phyloP scores from a whole-genome alignment of 768 basidiomycete species.

The Calocybe indica region DNA sequence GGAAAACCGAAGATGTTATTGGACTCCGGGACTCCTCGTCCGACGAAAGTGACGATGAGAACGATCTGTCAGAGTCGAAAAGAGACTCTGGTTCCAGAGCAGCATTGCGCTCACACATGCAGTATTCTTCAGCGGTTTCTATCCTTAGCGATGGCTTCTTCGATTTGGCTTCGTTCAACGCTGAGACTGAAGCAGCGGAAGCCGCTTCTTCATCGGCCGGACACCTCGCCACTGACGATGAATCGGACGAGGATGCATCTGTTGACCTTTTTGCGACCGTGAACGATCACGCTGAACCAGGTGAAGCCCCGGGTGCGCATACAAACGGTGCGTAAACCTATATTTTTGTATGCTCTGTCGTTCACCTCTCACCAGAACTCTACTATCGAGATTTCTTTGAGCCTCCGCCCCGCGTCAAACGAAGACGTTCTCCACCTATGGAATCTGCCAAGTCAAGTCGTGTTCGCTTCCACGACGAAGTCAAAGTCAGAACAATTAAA shows the following conservation, averaged over 20 bases:
- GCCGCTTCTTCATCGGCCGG: conserved; percentile 57
- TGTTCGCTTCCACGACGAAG: conserved; percentile 79
- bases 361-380: conserved; percentile 35
- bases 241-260: conserved; percentile 47
- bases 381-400: conserved; percentile 83
- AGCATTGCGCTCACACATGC: conserved; percentile 13
- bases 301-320: conserved; percentile 30
- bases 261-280: conserved; percentile 68
- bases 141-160: conserved; percentile 90
- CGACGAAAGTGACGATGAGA: conserved; percentile 28
- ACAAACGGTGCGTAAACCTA: neutral
- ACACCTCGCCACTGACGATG: conserved; percentile 41
- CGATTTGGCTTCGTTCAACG: conserved; percentile 81
- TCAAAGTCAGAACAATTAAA: conserved; percentile 77
- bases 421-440: conserved; percentile 10
- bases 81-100: conserved; percentile 4
- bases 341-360: neutral
- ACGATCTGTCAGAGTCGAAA: conserved; percentile 8
- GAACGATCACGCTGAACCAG: conserved; percentile 41
- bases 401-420: conserved; percentile 35
- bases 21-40: conserved; percentile 32
- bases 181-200: conserved; percentile 76
- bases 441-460: conserved; percentile 24
- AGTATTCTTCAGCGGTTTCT: conserved; percentile 15
- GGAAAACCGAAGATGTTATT: conserved; percentile 18